Base-by-base conservation (phyloP, 805 yeast genomes). In the Kodamaea neixiangensis region DNA sequence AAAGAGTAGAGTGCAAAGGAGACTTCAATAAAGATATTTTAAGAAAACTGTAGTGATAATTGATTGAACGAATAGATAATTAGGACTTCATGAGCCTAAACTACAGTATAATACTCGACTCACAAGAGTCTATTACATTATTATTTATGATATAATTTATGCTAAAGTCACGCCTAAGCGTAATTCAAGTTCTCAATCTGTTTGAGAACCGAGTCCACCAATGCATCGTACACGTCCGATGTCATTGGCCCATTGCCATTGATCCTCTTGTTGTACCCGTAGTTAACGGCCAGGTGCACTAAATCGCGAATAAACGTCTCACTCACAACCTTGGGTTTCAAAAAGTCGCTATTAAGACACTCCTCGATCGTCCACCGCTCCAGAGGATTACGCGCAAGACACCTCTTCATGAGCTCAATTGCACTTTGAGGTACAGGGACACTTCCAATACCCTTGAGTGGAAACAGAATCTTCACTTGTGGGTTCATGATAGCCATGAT, bases 401-500 rank as follows among this genome's bases (percentile, higher is more conserved):
- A 93, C 17, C 79, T 77, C 54, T 82, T 76, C 70, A 93, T 87
- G 29, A 88, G 72, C 46, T 85, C 89, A 25, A 89, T 77, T 1
- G 86, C 84, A 29, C 87, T 80, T 25, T 71, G 69, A 1, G 96
- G 93, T 2, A 89, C 89, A n/a, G 65, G 63, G 0, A 76, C 78
- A 14, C 79, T 82, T 0, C 86, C 88, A 0, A 82, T 58, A 0
- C 90, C 90, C 22, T 68, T 70, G 20, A 75, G 77, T 1, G 96
- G 87, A 63, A 80, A 91, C 33, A 71, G 69, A 11, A 91, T 83
- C 57, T 82, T 81, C 19, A 89, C 81, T 54, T 86, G 85, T 0
- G 96, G 94, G 63, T 89, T 87, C 80, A 88, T 88, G 35, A 90
- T 93, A 1, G 97, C 97, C 63, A 85, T 72, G 35, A 90, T 74